Evolutionary conservation across 2,329 filamentous ascomycete genomes (phyloP), one percentile per base, ranked within the genome.

Genomic region (Aspergillus floridensis): DNA sequence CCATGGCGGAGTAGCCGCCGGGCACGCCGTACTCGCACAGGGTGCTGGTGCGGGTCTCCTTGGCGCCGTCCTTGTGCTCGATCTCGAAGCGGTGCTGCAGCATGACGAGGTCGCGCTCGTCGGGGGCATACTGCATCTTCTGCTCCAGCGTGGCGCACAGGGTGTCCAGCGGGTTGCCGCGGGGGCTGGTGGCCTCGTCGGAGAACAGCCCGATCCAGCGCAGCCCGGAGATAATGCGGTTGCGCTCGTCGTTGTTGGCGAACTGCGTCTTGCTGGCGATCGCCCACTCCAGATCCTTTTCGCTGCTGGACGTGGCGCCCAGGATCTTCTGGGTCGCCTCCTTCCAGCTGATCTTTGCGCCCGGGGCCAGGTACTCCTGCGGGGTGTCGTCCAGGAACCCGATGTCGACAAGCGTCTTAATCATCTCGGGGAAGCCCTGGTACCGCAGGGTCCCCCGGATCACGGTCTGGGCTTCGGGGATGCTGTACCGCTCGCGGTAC

Each of bases 381-480:
- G 84, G 79, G 47, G 86, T 84, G 60, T 96, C 91, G 57, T 82
- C 85, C 51, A 98, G 84, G 85, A 97, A 96, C 65, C 92, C 92
- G 62, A 93, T 90, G 74, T 97, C 90, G 62, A 96, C 92, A 11
- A 98, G 86, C 26, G 88, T 86, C 74, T 89, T 89, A 80, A 97
- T 86, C 77, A 97, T 93, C 75, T 96, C 86, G 2, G 93, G 92
- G 56, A 63, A 63, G 35, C 61, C 61, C 56, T 59, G 56, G 56
- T 63, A 63, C 19, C 61, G 56, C 38, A 63, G 59, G 38, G 61
- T 63, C 10, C 61, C 61, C 31, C 92, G 85, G 74, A 96, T 82
- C 70, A 97, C 86, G 54, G 91, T 96, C 77, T 96, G 79, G 14
- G 91, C 92, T 81, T 98, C 93, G 54, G 93, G 92, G 72, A 97